phyloP scores from a whole-genome alignment of 768 basidiomycete genomes.

The Favolaschia claudopus region DNA sequence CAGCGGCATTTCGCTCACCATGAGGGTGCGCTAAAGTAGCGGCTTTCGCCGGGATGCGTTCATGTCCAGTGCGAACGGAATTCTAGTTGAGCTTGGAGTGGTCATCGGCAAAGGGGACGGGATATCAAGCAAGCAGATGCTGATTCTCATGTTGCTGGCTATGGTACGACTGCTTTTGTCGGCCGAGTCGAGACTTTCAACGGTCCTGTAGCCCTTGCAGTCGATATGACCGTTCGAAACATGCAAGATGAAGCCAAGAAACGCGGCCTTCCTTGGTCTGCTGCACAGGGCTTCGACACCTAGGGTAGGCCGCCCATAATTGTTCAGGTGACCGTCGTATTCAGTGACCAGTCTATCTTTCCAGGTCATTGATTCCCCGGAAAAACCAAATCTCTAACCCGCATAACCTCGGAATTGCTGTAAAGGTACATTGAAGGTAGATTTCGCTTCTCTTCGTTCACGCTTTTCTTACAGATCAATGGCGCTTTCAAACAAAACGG shows the following conservation, averaged over 20 bases:
- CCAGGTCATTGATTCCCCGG: constrained; percentile 83
- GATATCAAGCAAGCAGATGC: constrained; percentile 81
- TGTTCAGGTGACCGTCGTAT: not conserved
- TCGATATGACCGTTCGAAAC: constrained; percentile 97
- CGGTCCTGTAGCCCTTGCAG: constrained; percentile 79
- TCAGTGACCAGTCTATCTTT: constrained; percentile 9
- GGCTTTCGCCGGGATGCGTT: not conserved
- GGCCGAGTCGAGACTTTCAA: not conserved
- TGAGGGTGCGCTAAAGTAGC: constrained; percentile 80
- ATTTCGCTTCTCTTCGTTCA: not conserved
- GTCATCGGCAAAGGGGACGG: constrained; percentile 90
- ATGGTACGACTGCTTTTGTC: constrained; percentile 61
- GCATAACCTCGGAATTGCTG: constrained; percentile 75
- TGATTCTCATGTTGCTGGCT: constrained; percentile 85
- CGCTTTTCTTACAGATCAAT: constrained; percentile 69
- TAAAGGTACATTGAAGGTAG: no score
- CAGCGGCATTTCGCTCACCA: constrained; percentile 84
- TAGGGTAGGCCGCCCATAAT: constrained; percentile 62
- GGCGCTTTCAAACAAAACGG: constrained; percentile 85
- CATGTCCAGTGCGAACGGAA: constrained; percentile 11
- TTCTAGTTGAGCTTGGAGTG: constrained; percentile 97
- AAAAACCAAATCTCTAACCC: constrained; percentile 73
- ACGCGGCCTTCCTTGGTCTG: constrained; percentile 95
- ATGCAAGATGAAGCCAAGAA: constrained; percentile 93
- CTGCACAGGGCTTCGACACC: constrained; percentile 96